phyloP scores from a whole-genome alignment of 2,329 filamentous ascomycete species.

The Claviceps citrina region DNA sequence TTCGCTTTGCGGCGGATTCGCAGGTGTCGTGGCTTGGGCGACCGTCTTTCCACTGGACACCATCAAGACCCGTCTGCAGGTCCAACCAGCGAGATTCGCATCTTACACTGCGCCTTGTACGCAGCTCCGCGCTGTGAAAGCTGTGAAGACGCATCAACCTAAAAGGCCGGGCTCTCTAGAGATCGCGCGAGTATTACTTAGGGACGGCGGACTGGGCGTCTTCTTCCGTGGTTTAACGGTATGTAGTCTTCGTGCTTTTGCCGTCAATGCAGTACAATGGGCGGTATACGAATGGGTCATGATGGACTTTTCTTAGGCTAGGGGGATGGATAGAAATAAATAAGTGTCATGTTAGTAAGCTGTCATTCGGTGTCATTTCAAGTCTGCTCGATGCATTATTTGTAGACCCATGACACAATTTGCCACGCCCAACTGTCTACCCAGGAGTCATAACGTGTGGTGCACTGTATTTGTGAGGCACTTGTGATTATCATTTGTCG shows the following conservation, averaged over 20 bases:
- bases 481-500: no score
- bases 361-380: no score
- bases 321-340: no score
- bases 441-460: no score
- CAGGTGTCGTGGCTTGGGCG: conserved; percentile 76
- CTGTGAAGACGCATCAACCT: not conserved
- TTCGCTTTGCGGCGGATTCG: conserved; percentile 71
- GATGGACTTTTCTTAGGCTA: conserved; percentile 16
- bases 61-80: conserved; percentile 83
- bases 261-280: conserved; percentile 92
- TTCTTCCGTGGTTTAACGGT: conserved; percentile 65
- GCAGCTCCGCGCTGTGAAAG: no score
- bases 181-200: conserved; percentile 52
- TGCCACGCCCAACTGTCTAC: no score
- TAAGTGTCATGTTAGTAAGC: no score
- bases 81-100: conserved; percentile 32
- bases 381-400: no score
- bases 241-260: conserved; percentile 73
- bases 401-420: no score
- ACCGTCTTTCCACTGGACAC: conserved; percentile 86
- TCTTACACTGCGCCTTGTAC: not conserved
- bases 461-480: no score
- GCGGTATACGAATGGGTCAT: conserved; percentile 83
- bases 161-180: conserved; percentile 38
- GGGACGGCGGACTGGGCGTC: conserved; percentile 39